Percentiles rank a stretch among this genome's conserved stretches.
phyloP scores from a whole-genome alignment of 441 rosid genomes.

The Populus tomentosa region DNA sequence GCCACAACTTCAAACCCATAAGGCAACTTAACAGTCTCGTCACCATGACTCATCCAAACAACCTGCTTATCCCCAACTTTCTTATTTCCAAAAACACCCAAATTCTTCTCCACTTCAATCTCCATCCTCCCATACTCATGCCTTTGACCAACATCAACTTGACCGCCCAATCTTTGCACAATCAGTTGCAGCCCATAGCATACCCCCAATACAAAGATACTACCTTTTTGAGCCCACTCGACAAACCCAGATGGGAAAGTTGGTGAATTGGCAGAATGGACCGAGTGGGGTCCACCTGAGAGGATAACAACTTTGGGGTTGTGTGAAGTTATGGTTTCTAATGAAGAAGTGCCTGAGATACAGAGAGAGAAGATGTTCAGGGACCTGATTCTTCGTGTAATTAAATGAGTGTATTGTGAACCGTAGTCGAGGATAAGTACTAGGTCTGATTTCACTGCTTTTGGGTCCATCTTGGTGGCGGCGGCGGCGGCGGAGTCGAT shows the following conservation, averaged over 20 bases:
- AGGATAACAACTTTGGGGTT: conserved; percentile 77
- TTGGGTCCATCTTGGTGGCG: conserved; percentile 20
- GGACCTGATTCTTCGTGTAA: conserved; percentile 68
- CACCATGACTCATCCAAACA: conserved; percentile 98
- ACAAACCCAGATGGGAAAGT: conserved; percentile 62
- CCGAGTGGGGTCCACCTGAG: conserved; percentile 96
- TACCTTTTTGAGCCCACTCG: conserved; percentile 61
- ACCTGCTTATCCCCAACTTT: conserved; percentile 60
- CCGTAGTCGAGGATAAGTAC: conserved; percentile 89
- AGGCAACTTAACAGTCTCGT: conserved; percentile 64
- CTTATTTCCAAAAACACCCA: conserved; percentile 56
- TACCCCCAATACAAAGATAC: conserved; percentile 64
- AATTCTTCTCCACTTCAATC: conserved; percentile 50
- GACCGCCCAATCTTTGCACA: conserved; percentile 80
- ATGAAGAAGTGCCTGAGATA: conserved; percentile 76
- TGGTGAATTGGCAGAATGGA: conserved; percentile 59
- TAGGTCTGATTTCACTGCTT: conserved; percentile 47
- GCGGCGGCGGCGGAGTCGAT: background rate
- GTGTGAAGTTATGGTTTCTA: conserved; percentile 48
- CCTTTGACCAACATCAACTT: conserved; percentile 60
- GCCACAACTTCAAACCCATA: conserved; percentile 74
- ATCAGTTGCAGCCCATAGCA: conserved; percentile 84
- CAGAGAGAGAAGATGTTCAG: conserved; percentile 83
- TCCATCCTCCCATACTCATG: conserved; percentile 97
- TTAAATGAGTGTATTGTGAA: conserved; percentile 83